Base-by-base conservation (phyloP, 352 stramenopile species). In the Pythium brassicae region DNA sequence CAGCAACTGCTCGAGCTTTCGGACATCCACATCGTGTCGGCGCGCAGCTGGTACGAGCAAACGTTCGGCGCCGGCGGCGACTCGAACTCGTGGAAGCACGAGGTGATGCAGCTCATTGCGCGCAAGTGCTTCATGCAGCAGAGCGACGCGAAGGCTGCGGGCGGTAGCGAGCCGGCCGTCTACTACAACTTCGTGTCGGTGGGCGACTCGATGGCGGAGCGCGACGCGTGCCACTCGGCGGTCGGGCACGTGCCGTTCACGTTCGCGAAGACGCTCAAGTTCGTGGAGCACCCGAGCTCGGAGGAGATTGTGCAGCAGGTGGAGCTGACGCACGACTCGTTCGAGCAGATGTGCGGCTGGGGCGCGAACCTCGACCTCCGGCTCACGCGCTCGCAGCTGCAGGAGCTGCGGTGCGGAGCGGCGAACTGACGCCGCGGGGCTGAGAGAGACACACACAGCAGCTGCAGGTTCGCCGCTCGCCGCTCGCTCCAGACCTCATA, bases 201-300 rank as follows among this genome's bases (percentile, higher is more conserved):
- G 11, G 84, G 84, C 15, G 84, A 94, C 71, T 94, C 84, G 34
- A 86, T 94, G 76, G 84, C 84, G n/a, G 84, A 94, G 64, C 80
- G 84, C 8, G 82, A 94, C 52, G 84, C 84, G 22, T 94, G 84
- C 62, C 86, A 90, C 61, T 71, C 77, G 0, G 84, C 82, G 0
- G 78, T 86, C 3, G 68, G 81, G 14, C 69, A 71, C 29, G 80
- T 92, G 15, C 65, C 71, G 11, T 76, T 63, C 55, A 92, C 83
- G 11, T 86, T 92, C 20, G 84, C 84, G 51, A 94, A 94, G 74
- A 92, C 84, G 47, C 76, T 94, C 58, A 94, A 92, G 62, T 94
- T 92, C 44, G 72, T 94, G 6, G 84, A 94, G 49, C 78, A 89
- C 44, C 84, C 84, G 19, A 86, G 73, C 55, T 74, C 76, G 2